Conservation (phyloP, 1,139 yeast genomes). For the Candida glucosophila region DNA sequence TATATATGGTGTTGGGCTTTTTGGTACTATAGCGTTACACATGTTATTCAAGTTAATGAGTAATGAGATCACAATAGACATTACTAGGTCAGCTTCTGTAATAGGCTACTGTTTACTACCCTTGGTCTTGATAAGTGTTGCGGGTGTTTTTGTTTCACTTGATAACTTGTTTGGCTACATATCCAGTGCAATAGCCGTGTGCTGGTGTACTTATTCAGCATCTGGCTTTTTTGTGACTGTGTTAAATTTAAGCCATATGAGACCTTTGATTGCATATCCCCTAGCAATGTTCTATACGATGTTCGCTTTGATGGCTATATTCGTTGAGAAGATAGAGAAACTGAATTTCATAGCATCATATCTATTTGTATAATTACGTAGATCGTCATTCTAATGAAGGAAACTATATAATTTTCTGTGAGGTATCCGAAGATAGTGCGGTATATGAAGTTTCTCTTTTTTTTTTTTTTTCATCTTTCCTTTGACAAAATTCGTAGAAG, state of each 20-base stretch:
- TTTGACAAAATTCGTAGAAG: too few species aligned
- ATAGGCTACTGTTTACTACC: constrained; percentile 93
- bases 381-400: too few species aligned
- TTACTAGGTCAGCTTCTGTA: constrained; percentile 78
- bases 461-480: too few species aligned
- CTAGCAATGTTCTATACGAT: constrained; percentile 85
- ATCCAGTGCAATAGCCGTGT: constrained; percentile 61
- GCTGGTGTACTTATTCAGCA: constrained; percentile 92
- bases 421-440: too few species aligned
- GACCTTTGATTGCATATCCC: constrained; percentile 91
- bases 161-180: constrained; percentile 72
- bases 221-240: constrained; percentile 90
- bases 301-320: constrained; percentile 93
- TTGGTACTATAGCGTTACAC: constrained; percentile 84
- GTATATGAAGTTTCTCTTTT: too few species aligned
- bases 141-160: constrained; percentile 62
- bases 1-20: constrained; percentile 89
- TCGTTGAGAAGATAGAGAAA: constrained; percentile 52
- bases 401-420: too few species aligned
- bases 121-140: constrained; percentile 66
- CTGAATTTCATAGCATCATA: too few species aligned
- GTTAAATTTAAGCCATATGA: constrained; percentile 72
- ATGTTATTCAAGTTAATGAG: constrained; percentile 83
- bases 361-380: too few species aligned
- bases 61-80: constrained; percentile 47